Evolutionary conservation across 225 moss, liverwort and hornwort species (phyloP).

Genomic region (Bryum argenteum): DNA sequence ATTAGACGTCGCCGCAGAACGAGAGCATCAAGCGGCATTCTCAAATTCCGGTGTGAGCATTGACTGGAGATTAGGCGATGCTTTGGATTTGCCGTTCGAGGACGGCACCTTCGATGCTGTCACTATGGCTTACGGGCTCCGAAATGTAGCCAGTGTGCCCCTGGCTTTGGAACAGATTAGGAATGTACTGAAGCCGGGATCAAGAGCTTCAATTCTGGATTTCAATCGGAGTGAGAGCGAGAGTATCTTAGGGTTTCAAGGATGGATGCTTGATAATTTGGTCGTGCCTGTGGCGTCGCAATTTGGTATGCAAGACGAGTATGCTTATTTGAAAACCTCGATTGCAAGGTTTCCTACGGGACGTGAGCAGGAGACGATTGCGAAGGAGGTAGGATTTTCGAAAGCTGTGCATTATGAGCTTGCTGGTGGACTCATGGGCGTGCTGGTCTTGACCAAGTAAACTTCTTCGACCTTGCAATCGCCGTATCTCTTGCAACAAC

Average conservation of each 20-base stretch:
- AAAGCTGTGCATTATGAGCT: conserved; percentile 81
- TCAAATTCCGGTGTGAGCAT: neutral
- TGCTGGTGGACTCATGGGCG: conserved; percentile 91
- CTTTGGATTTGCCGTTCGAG: conserved; percentile 73
- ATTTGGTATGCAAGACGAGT: conserved; percentile 84
- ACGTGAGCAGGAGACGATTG: conserved; percentile 73
- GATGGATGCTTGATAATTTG: conserved; percentile 86
- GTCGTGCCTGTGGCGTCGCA: conserved; percentile 91
- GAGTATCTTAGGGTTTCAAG: conserved; percentile 61
- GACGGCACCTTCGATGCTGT: conserved; percentile 71
- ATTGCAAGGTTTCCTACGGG: conserved; percentile 86
- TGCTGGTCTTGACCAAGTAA: conserved; percentile 75
- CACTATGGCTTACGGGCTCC: conserved; percentile 94
- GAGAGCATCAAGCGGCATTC: conserved; percentile 43
- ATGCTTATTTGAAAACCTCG: conserved; percentile 78
- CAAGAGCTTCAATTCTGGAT: conserved; percentile 78
- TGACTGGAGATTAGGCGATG: conserved; percentile 81
- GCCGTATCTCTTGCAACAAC: neutral
- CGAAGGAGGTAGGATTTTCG: conserved; percentile 55
- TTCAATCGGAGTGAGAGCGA: conserved; percentile 77
- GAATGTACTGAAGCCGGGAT: conserved; percentile 69
- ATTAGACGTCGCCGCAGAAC: conserved; percentile 68
- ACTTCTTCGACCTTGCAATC: too few species aligned
- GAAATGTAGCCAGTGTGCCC: conserved; percentile 80
- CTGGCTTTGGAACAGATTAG: conserved; percentile 69